Base-by-base conservation (phyloP, 2,329 filamentous ascomycete species). In the Fusarium veterinarium region DNA sequence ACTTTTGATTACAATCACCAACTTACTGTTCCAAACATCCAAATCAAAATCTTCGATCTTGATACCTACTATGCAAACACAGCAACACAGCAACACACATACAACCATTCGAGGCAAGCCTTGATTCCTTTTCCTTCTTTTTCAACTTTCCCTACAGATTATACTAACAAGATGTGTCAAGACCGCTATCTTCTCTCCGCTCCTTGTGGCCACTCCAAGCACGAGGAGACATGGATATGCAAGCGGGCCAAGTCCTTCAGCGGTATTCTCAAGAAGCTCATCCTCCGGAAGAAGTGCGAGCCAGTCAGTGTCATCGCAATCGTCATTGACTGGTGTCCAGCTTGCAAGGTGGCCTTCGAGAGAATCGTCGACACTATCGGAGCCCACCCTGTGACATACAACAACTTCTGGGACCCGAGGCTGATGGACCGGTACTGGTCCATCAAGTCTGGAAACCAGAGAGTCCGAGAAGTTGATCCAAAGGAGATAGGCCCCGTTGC, bases 351-450 rank as follows among this genome's bases (percentile, higher is more conserved):
- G 19, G 44, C 10, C 16, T 65, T 66, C 20, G 20, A 25, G 7
- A 38, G 35, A 6, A 25, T 66, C 25, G 38, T 66, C 10, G 4
- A 9, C n/a, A 19, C 16, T 6, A 38, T 40, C 23, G 11, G 33
- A 16, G 12, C 19, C 19, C 25, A 64, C 10, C 63, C 60, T 8
- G 37, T 23, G 12, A n/a, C 37, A 4, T 66, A 51, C 45, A 40
- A n/a, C 28, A 28, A 20, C 19, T 17, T 66, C 44, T 66, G 63
- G 63, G 60, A 65, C 38, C 28, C 38, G n/a, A 40, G 42, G 10
- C 51, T 66, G 25, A 33, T 65, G 49, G 31, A 37, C 12, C 63
- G 60, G 14, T 66, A 66, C 28, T 66, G 49, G 42, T 38, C 60
- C 14, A 49, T 64, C 63, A 66, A 66, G 37, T 66, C 63, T 25